Percentiles rank a stretch among this genome's conserved stretches.
Evolutionary conservation across 371 early-diverging fungal species (phyloP).

Genomic region (Mucor saturninus): DNA sequence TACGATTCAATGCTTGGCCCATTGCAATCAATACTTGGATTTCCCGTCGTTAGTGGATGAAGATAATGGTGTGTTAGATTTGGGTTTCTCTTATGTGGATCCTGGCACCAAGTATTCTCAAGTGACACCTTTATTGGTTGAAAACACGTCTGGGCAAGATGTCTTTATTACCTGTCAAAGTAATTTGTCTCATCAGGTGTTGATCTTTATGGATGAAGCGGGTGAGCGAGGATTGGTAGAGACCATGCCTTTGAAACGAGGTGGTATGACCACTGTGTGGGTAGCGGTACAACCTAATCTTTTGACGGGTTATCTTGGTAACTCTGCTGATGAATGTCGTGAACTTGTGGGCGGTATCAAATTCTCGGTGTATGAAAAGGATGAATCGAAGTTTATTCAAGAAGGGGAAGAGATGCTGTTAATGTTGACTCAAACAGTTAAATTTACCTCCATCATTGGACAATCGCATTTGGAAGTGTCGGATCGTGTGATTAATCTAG

Average conservation of each 20-base stretch:
- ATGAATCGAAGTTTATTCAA: conserved; percentile 17
- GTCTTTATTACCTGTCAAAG: conserved; percentile 74
- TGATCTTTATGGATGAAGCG: conserved; percentile 74
- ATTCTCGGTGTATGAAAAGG: conserved; percentile 67
- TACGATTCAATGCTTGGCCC: conserved; percentile 65
- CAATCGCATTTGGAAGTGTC: conserved; percentile 78
- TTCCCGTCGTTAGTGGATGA: conserved; percentile 70
- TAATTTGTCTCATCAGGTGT: conserved; percentile 83
- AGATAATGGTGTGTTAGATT: conserved; percentile 66
- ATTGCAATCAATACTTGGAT: conserved; percentile 58
- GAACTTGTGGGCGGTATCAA: conserved; percentile 84
- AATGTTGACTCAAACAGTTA: conserved; percentile 74
- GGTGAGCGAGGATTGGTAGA: conserved; percentile 69
- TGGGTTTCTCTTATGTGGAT: conserved; percentile 86
- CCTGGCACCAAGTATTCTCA: conserved; percentile 77
- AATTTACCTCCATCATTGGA: conserved; percentile 83
- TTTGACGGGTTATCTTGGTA: conserved; percentile 51
- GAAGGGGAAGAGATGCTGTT: conserved; percentile 36
- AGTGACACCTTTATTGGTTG: conserved; percentile 71
- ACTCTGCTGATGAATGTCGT: conserved; percentile 64
- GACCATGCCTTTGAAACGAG: conserved; percentile 58
- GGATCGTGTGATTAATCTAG: conserved; percentile 59
- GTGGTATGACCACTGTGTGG: conserved; percentile 67
- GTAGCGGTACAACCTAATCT: conserved; percentile 84
- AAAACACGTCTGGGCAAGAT: conserved; percentile 73